A percentile compares a stretch with the other conserved stretches of the same genome.
These are phyloP conservation scores for Kurtzmaniella quercitrusa DNA, from an alignment of 1,139 yeast genomes.

Conservation along the genomic window DNA sequence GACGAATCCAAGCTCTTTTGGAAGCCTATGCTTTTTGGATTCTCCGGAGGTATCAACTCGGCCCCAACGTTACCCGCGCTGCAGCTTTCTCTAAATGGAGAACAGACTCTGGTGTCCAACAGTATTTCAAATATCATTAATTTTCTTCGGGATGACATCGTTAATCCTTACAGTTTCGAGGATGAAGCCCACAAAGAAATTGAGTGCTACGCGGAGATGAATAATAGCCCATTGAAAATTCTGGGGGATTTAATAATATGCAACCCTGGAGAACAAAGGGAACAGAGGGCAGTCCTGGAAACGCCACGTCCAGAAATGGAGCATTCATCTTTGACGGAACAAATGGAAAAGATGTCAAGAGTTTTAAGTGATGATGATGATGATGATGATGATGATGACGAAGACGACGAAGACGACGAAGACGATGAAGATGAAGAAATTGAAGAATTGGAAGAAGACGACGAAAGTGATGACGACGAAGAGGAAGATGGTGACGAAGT, in stretches of 20 bases:
- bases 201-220: slow-evolving; percentile 32
- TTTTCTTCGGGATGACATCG: slow-evolving; percentile 61
- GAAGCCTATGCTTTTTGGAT: slow-evolving; percentile 82
- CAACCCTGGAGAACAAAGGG: neutral
- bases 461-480: slow-evolving; percentile 9
- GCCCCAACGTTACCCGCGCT: slow-evolving; percentile 39
- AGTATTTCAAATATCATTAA: slow-evolving; percentile 52
- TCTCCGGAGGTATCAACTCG: slow-evolving; percentile 73
- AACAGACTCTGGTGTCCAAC: slow-evolving; percentile 20
- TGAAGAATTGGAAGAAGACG: slow-evolving; percentile 5
- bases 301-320: slow-evolving; percentile 2
- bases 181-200: slow-evolving; percentile 46
- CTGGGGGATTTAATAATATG: slow-evolving; percentile 1
- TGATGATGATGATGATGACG: slow-evolving; percentile 11
- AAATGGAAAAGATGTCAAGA: slow-evolving; percentile 2
- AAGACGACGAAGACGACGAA: slow-evolving; percentile 7
- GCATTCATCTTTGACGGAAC: slow-evolving; percentile 1
- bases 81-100: slow-evolving; percentile 5
- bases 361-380: slow-evolving; percentile 2
- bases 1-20: slow-evolving; percentile 57
- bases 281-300: neutral
- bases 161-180: slow-evolving; percentile 55
- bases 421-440: slow-evolving; percentile 7
- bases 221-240: neutral
- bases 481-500: slow-evolving; percentile 12